phyloP scores from a whole-genome alignment of 352 stramenopile species.

The Nothophytophthora sp. region DNA sequence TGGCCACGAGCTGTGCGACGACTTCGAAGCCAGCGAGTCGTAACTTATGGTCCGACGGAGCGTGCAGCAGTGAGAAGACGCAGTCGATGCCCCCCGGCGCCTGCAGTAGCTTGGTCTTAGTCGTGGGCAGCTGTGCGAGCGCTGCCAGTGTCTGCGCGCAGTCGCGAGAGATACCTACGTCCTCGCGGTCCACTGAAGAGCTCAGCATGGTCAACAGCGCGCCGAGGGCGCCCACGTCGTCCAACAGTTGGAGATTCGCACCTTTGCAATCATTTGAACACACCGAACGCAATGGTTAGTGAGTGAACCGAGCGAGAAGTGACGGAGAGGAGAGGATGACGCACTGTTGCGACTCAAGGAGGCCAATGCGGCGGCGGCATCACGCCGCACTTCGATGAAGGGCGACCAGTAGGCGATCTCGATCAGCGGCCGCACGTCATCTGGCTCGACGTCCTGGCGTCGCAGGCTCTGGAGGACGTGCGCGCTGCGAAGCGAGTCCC shows the following conservation, averaged over 20 bases:
- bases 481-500: constrained; percentile 29
- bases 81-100: constrained; percentile 68
- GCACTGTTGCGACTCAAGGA: constrained; percentile 77
- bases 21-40: constrained; percentile 58
- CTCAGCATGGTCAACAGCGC: constrained; percentile 77
- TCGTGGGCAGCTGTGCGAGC: constrained; percentile 50
- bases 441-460: constrained; percentile 58
- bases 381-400: constrained; percentile 77
- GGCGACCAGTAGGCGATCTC: constrained; percentile 90
- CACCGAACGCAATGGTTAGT: background rate
- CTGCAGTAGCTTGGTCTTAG: constrained; percentile 68
- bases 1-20: constrained; percentile 56
- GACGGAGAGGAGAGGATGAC: background rate
- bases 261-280: constrained; percentile 18
- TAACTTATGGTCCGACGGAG: constrained; percentile 44
- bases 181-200: constrained; percentile 45
- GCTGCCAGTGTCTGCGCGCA: constrained; percentile 61
- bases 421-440: constrained; percentile 75
- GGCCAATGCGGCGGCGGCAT: constrained; percentile 71
- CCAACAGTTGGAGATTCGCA: constrained; percentile 72
- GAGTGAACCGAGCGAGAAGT: background rate
- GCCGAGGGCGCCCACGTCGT: constrained; percentile 67
- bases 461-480: constrained; percentile 30
- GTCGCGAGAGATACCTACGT: constrained; percentile 63
- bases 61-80: constrained; percentile 67